Conservation (phyloP, 305 asterid genomes). For the Striga hermonthica region DNA sequence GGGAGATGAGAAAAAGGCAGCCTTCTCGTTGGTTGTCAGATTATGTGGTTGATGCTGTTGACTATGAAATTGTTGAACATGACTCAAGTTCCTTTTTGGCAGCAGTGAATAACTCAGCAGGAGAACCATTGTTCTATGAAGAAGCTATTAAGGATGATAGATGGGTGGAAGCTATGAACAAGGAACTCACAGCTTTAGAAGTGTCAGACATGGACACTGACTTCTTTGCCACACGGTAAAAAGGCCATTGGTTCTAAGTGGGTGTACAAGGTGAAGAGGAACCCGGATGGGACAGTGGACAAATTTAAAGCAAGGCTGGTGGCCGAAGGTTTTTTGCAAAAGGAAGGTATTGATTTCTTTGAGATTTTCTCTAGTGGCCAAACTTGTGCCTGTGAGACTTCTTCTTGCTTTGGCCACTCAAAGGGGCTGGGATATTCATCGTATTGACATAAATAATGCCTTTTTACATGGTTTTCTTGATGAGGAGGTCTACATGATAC, state of each 20-base stretch:
- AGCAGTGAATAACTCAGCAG: no score
- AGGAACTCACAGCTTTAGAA: background rate
- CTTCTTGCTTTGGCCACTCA: slow-evolving; percentile 14
- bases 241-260: background rate
- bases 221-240: background rate
- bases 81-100: no score
- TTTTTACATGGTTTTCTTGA: slow-evolving; percentile 16
- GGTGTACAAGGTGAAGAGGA: background rate
- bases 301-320: slow-evolving; percentile 10
- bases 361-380: slow-evolving; percentile 9
- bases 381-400: background rate
- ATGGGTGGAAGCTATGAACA: background rate
- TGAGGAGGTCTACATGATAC: slow-evolving; percentile 20
- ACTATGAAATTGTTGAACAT: no score
- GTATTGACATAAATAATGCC: slow-evolving; percentile 12
- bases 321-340: slow-evolving; percentile 5
- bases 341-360: slow-evolving; percentile 2
- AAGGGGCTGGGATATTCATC: slow-evolving; percentile 5
- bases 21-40: no score
- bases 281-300: background rate
- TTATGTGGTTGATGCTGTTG: no score
- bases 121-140: no score
- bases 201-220: background rate
- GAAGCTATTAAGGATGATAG: background rate
- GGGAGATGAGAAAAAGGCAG: no score